Conservation (phyloP, 169 alveolate species). For the Perkinsus chesapeaki region DNA sequence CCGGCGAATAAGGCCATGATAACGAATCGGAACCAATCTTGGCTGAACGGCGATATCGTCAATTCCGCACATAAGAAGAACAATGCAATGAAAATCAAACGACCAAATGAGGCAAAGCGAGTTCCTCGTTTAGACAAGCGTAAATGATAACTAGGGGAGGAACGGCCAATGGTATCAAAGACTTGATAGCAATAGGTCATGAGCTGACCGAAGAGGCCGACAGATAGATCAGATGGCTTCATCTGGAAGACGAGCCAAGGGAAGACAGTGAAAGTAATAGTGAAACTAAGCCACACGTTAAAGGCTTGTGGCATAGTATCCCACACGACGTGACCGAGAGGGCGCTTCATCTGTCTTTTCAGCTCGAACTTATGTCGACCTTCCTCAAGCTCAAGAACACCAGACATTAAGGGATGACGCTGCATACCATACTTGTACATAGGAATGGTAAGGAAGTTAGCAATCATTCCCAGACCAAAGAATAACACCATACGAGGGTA, state of each 20-base stretch:
- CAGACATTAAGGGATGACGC: neutral
- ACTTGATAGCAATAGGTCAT: neutral
- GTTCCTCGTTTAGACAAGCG: neutral
- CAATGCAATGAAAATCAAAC: neutral
- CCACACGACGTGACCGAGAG: neutral
- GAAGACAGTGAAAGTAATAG: neutral
- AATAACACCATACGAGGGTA: neutral
- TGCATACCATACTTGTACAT: neutral
- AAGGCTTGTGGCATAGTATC: neutral
- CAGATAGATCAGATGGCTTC: neutral
- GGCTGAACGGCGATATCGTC: neutral
- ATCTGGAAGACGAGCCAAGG: neutral
- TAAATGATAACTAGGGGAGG: neutral
- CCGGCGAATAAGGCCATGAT: conserved; percentile 31
- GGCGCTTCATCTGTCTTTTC: neutral
- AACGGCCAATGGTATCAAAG: neutral
- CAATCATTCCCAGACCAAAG: neutral
- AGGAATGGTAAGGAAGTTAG: neutral
- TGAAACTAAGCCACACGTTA: neutral
- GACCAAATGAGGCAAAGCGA: neutral
- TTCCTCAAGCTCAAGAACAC: neutral
- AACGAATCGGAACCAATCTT: conserved; percentile 17
- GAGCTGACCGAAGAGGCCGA: neutral
- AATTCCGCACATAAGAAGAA: neutral
- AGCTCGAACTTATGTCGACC: neutral